phyloP scores from a whole-genome alignment of 2,329 filamentous ascomycete genomes.

The Penicillium sp. region DNA sequence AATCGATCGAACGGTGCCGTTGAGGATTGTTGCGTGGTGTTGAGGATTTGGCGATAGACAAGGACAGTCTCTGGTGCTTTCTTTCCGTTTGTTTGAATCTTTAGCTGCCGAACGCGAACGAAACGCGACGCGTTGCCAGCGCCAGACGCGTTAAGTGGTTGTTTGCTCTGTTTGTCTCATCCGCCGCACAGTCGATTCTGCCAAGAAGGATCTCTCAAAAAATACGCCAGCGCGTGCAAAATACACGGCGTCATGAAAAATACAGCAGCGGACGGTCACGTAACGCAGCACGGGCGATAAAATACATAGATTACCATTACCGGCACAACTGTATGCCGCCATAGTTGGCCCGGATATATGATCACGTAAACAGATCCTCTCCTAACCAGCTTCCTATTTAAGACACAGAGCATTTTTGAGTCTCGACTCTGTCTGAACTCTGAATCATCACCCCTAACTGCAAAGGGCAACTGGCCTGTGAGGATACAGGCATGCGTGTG shows the following conservation, averaged over 20 bases:
- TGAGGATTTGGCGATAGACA: neutral
- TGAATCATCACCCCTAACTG: neutral
- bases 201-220: neutral
- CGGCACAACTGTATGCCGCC: too few species aligned
- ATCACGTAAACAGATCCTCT: neutral
- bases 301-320: neutral
- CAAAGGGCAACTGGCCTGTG: slow-evolving; percentile 7
- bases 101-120: slow-evolving; percentile 22
- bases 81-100: neutral
- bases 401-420: too few species aligned
- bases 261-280: neutral
- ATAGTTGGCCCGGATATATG: too few species aligned
- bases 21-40: neutral
- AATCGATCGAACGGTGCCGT: neutral
- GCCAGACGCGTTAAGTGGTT: slow-evolving; percentile 36
- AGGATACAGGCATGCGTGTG: too few species aligned
- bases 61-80: neutral
- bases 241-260: neutral
- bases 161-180: slow-evolving; percentile 4
- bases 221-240: neutral
- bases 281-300: neutral
- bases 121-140: slow-evolving; percentile 14
- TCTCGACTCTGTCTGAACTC: slow-evolving; percentile 1
- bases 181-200: too few species aligned
- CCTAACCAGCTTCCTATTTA: slow-evolving; percentile 5